Percentiles rank a stretch among this genome's conserved stretches.
phyloP scores from a whole-genome alignment of 177 flowering plant genomes.

The Telopea speciosissima region DNA sequence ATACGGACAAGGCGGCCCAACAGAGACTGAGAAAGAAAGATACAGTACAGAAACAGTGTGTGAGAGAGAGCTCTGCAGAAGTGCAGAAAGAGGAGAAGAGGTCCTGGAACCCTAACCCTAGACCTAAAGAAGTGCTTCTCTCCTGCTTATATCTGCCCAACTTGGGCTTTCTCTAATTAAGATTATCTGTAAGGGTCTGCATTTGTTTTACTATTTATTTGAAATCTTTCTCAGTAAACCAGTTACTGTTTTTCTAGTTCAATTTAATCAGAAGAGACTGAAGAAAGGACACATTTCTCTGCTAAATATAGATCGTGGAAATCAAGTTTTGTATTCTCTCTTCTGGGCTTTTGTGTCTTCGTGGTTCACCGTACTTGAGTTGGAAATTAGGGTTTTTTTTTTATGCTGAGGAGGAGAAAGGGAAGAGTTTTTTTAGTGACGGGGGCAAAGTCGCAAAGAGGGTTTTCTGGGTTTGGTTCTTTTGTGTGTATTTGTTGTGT shows the following conservation, averaged over 20 bases:
- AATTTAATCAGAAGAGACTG: background rate
- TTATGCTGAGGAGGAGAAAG: background rate
- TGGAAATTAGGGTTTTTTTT: conserved; percentile 7
- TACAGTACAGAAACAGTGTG: background rate
- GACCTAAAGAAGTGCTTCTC: conserved; percentile 1
- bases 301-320: conserved; percentile 5
- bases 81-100: background rate
- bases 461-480: background rate
- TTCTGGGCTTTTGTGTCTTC: background rate
- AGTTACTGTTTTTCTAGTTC: background rate
- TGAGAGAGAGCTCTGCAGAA: background rate
- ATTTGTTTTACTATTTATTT: background rate
- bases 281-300: background rate
- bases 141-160: background rate
- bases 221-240: background rate
- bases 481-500: background rate
- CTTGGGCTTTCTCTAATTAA: too few relatives aligned
- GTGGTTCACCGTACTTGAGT: background rate
- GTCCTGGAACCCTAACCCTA: conserved; percentile 28
- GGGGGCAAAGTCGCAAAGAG: background rate
- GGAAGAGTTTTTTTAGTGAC: background rate
- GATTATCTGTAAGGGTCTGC: background rate
- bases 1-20: conserved; percentile 5
- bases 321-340: background rate
- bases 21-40: conserved; percentile 10